Evolutionary conservation across 2,329 filamentous ascomycete genomes (phyloP).

Genomic region (Zasmidium angulare): DNA sequence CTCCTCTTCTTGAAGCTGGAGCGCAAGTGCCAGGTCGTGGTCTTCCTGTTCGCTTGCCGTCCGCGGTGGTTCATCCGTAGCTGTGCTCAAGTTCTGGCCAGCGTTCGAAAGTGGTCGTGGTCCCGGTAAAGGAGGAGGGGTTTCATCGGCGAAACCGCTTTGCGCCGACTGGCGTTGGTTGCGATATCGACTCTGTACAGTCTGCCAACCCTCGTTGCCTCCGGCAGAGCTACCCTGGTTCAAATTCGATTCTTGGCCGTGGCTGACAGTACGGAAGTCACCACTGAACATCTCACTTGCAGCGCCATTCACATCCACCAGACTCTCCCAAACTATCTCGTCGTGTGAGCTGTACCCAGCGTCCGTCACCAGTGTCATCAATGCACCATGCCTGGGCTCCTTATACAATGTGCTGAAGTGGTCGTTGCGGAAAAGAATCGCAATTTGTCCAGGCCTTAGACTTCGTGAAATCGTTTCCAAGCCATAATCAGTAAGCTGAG

Average conservation of each 20-base stretch:
- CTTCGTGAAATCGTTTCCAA: constrained; percentile 70
- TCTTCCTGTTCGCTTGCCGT: constrained; percentile 73
- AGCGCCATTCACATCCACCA: constrained; percentile 84
- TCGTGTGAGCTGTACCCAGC: constrained; percentile 84
- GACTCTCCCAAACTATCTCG: constrained; percentile 93
- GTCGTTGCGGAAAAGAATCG: constrained; percentile 94
- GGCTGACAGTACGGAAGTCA: constrained; percentile 83
- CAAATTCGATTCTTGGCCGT: constrained; percentile 40
- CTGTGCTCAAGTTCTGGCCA: constrained; percentile 2
- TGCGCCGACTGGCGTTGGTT: constrained; percentile 18
- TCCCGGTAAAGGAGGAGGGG: constrained; percentile 25
- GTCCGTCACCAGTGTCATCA: constrained; percentile 87
- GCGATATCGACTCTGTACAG: constrained; percentile 43
- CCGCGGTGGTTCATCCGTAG: constrained; percentile 24
- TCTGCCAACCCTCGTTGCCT: constrained; percentile 55
- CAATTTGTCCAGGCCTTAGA: constrained; percentile 74
- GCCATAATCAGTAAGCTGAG: constrained; percentile 82
- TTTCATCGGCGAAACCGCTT: constrained; percentile 15
- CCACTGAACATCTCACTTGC: constrained; percentile 82
- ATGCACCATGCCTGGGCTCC: constrained; percentile 71
- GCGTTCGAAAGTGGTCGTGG: constrained; percentile 26
- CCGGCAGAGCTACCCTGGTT: constrained; percentile 26
- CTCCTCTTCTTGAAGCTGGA: constrained; percentile 94
- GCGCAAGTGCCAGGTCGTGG: constrained; percentile 76
- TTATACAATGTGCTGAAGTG: constrained; percentile 95